phyloP scores from a whole-genome alignment of 202 grass and related monocot genomes.

The Digitaria exilis region DNA sequence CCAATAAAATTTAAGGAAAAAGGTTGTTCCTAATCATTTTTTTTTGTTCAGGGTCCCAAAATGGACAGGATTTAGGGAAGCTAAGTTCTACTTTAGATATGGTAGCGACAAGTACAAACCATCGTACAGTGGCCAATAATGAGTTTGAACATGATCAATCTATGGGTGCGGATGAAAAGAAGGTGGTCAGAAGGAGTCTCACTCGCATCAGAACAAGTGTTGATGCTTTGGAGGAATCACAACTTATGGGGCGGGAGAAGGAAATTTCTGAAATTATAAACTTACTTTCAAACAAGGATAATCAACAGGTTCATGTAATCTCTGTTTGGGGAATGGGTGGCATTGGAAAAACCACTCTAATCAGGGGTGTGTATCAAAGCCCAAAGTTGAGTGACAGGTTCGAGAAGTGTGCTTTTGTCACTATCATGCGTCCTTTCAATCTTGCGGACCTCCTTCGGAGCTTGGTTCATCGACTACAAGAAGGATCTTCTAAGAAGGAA shows the following conservation, averaged over 20 bases:
- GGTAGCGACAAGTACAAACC: neutral
- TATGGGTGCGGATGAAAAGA: neutral
- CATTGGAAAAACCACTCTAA: neutral
- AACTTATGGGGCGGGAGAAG: neutral
- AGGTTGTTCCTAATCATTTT: neutral
- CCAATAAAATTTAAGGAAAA: neutral
- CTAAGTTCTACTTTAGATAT: neutral
- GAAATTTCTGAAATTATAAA: neutral
- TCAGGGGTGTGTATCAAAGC: too few species aligned
- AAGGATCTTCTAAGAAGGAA: too few species aligned
- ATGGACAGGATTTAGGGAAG: neutral
- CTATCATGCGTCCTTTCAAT: too few species aligned
- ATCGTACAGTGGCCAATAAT: neutral
- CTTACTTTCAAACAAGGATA: neutral
- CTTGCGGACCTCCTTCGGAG: too few species aligned
- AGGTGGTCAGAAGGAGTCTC: neutral
- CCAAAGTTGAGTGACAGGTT: too few species aligned
- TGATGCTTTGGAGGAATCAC: neutral
- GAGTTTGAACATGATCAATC: neutral
- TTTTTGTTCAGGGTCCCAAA: neutral
- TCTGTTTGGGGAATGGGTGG: constrained; percentile 12
- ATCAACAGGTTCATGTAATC: neutral
- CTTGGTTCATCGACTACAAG: too few species aligned
- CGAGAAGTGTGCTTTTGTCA: too few species aligned
- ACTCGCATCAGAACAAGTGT: neutral